These are phyloP conservation scores for Ajuga chamaepitys DNA, from an alignment of 257 asterid species.

Conservation along the genomic window DNA sequence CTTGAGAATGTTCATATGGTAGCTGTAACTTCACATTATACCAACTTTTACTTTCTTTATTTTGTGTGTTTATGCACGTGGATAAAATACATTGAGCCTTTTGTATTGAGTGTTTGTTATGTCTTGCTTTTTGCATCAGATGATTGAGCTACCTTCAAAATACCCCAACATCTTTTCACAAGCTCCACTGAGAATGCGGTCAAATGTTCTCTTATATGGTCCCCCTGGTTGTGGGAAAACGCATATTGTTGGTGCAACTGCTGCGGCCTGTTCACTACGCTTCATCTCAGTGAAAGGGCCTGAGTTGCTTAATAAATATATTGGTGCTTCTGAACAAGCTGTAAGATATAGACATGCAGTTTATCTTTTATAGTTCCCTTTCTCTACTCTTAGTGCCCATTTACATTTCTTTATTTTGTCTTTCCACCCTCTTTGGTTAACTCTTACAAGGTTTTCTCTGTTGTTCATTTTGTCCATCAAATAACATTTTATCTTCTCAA, in stretches of 20 bases:
- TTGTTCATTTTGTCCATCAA: not conserved
- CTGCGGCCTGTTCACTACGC: conserved; percentile 91
- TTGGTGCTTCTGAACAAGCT: conserved; percentile 99
- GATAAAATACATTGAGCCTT: not conserved
- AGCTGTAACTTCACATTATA: not conserved
- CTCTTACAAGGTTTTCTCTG: not conserved
- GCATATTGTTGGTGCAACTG: conserved; percentile 96
- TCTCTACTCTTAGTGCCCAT: not conserved
- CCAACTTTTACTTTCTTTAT: not conserved
- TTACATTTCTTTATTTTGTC: not conserved
- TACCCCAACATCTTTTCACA: conserved; percentile 76
- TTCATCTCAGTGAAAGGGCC: conserved; percentile 98
- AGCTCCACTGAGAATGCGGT: conserved; percentile 90
- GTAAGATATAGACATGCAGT: conserved; percentile 54
- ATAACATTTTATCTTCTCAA: not conserved
- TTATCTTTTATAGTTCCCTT: conserved; percentile 5
- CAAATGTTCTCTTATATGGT: conserved; percentile 93
- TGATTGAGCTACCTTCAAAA: conserved; percentile 94
- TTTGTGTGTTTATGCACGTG: no score
- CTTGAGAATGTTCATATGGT: not conserved
- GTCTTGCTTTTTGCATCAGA: conserved; percentile 31
- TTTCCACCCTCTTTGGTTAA: not conserved
- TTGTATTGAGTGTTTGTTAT: not conserved
- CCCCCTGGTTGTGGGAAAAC: conserved; percentile 99
- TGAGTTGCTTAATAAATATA: conserved; percentile 89